Evolutionary conservation across 306 rosid genomes (phyloP), one percentile per base, ranked within the genome.

Genomic region (Abrus pulchellus): DNA sequence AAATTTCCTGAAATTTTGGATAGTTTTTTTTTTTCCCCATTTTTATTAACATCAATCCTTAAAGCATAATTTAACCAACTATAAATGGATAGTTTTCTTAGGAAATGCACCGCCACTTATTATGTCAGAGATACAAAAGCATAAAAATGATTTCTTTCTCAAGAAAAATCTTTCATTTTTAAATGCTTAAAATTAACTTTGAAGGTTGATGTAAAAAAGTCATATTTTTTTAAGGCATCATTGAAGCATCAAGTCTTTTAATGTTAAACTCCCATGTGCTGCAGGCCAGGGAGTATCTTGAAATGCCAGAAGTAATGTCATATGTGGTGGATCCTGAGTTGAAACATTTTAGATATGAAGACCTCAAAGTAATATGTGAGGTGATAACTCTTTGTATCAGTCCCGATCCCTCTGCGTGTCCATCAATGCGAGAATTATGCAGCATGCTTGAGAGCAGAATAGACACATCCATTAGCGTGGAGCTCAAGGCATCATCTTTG

Each of bases 281-380:
- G 80, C 97, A 96, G 99, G 99, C 99, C 5, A 96, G 86, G 85
- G 93, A 86, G 33, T 92, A 86, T 69, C 92, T 96, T 28, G 97
- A 92, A 82, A 62, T 90, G 69, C 97, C 99, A 6, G 97, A 96
- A 53, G 86, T 81, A 75, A 96, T 93, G 99, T 73, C 96, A 34
- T 68, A 78, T 66, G 81, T 96, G 74, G 97, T 93, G 82, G 99
- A 93, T 84, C 98, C 99, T 6, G 97, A 92, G 76, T 68, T 93
- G 90, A 96, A 96, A 68, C 91, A 96, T 89, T 96, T 90, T 74
- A 89, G 88, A 76, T 72, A 80, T 49, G 97, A 96, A 0, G 99
- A 96, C 74, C 93, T 96, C 71, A 88, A 81, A 84, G 94, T 89
- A 44, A 80, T 96, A 74, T 93, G 97, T 40, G 97, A 93, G 85